Evolutionary conservation across 2,329 filamentous ascomycete genomes (phyloP).

Genomic region (Ophiostoma sp.): DNA sequence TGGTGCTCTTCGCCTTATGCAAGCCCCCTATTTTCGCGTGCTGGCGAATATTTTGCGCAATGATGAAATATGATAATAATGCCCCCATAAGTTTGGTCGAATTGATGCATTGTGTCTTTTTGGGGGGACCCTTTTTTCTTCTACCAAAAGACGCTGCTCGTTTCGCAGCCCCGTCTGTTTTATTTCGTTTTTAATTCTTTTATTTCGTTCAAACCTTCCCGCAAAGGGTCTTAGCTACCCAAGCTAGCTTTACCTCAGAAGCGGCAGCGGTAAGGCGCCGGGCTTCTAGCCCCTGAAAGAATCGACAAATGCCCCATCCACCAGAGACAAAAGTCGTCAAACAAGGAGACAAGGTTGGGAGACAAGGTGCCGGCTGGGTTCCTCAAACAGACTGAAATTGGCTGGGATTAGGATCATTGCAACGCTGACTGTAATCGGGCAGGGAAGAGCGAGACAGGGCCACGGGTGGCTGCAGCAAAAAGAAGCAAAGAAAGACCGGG

Average conservation of each 20-base stretch:
- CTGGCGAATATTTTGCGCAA: constrained; percentile 2
- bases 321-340: neutral
- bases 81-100: neutral
- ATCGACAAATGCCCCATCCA: constrained; percentile 1
- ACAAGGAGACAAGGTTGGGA: neutral
- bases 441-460: neutral
- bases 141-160: neutral
- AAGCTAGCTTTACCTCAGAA: neutral
- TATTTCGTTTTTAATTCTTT: neutral
- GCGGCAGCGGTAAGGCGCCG: constrained; percentile 19
- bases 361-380: neutral
- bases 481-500: neutral
- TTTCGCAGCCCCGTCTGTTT: neutral
- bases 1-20: constrained; percentile 9
- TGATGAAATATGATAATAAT: neutral
- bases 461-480: neutral
- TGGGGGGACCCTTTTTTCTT: neutral
- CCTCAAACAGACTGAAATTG: constrained; percentile 15
- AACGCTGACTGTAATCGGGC: constrained; percentile 1
- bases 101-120: neutral
- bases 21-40: constrained; percentile 4
- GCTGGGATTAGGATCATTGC: constrained; percentile 12
- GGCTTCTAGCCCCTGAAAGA: constrained; percentile 20
- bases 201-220: neutral
- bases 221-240: neutral